Percentiles rank a stretch among this genome's conserved stretches.
Conservation (phyloP, 108 stramenopile genomes). For the Discostella pseudostelligera region DNA sequence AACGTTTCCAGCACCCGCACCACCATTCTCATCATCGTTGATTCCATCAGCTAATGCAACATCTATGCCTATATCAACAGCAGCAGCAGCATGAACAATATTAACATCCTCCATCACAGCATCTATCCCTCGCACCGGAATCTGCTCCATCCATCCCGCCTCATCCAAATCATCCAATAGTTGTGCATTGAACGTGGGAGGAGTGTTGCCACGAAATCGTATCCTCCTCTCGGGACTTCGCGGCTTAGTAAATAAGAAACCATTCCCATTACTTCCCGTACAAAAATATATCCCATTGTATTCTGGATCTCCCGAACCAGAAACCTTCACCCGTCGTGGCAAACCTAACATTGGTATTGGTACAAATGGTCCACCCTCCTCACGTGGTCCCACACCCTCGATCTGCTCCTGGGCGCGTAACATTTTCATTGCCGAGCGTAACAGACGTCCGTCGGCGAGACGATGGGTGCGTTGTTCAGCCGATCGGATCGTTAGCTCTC, state of each 20-base stretch:
- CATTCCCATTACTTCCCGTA: conserved; percentile 76
- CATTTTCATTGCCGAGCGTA: conserved; percentile 64
- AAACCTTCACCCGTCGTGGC: conserved; percentile 52
- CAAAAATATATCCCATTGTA: conserved; percentile 85
- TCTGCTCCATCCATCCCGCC: conserved; percentile 14
- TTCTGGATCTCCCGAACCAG: conserved; percentile 69
- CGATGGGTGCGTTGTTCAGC: conserved; percentile 60
- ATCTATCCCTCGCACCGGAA: conserved; percentile 9
- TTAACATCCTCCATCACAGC: conserved; percentile 4
- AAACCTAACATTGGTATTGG: conserved; percentile 70
- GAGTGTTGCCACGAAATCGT: too few species aligned
- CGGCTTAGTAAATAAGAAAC: conserved; percentile 77
- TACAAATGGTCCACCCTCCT: conserved; percentile 42
- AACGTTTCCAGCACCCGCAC: background rate
- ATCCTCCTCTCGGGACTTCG: conserved; percentile 43
- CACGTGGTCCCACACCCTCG: conserved; percentile 44
- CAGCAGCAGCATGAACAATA: background rate
- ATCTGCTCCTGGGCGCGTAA: conserved; percentile 78
- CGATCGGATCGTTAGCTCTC: conserved; percentile 50
- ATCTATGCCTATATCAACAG: background rate
- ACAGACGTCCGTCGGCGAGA: conserved; percentile 49
- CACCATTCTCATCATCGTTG: conserved; percentile 20
- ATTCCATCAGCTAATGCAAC: conserved; percentile 1
- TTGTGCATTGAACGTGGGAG: conserved; percentile 1
- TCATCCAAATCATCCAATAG: conserved; percentile 13